A percentile compares a stretch with the other conserved stretches of the same genome.
Evolutionary conservation across 768 basidiomycete species (phyloP).

Genomic region (Tulasnella calospora): DNA sequence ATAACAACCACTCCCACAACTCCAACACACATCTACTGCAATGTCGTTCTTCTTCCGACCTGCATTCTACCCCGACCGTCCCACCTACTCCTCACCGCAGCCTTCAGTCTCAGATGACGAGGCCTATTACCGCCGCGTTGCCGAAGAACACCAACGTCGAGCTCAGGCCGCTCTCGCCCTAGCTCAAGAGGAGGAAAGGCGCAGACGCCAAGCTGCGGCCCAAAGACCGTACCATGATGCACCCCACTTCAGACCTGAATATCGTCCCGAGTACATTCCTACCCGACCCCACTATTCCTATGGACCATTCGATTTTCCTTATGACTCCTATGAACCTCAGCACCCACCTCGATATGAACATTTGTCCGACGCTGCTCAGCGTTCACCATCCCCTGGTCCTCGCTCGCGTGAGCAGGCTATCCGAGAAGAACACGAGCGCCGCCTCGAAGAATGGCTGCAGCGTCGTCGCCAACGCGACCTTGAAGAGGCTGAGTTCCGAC

Average conservation of each 20-base stretch:
- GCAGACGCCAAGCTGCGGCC: neutral
- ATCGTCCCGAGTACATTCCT: neutral
- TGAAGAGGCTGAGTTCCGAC: neutral
- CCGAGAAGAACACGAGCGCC: neutral
- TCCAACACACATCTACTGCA: neutral
- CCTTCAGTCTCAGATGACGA: neutral
- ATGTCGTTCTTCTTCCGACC: conserved; percentile 3
- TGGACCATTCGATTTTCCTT: neutral
- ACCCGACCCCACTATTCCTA: neutral
- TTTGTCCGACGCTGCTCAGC: neutral
- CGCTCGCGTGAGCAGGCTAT: neutral
- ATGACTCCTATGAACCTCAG: neutral
- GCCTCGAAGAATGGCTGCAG: neutral
- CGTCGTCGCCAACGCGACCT: neutral
- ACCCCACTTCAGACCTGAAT: neutral
- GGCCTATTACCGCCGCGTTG: conserved; percentile 5
- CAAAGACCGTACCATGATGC: neutral
- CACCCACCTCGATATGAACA: neutral
- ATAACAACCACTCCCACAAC: neutral
- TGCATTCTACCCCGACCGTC: neutral
- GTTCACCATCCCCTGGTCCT: neutral
- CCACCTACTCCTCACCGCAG: neutral
- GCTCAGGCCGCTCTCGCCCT: conserved; percentile 9
- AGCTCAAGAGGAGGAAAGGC: conserved; percentile 13
- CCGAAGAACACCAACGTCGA: conserved; percentile 9